Base-by-base conservation (phyloP, 2,329 filamentous ascomycete species). In the Talaromyces sp. region DNA sequence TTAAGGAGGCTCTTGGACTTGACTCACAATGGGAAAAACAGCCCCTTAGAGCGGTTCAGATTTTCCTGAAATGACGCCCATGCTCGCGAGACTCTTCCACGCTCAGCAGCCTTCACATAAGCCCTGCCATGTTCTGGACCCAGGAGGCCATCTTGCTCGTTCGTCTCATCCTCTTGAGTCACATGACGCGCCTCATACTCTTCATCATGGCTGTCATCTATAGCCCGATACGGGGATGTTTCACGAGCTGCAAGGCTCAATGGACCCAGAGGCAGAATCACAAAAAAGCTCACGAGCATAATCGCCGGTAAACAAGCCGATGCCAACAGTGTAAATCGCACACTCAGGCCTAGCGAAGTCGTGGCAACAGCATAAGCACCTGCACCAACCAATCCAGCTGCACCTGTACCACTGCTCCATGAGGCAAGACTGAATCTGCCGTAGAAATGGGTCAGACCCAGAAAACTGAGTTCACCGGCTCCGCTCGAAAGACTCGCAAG, bases 331-430 rank as follows among this genome's bases (percentile, higher is more conserved):
- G 90, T 96, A 27, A 84, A 84, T 70, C 85, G 86, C 50, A 97
- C 91, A 61, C 85, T 87, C 68, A 97, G 85, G 0, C 88, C 87
- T 64, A 96, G 81, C 73, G 89, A 90, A 37, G 91, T 93, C 1
- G 94, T 98, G 66, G 95, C 84, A 57, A 94, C 74, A 8, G 96
- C 91, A 78, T 98, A 99, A 15, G 94, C 83, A 0, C 93, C 93
- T 0, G 94, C 92, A 5, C 95, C 95, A 0, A 94, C 83, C 65
- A 99, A 77, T 0, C 94, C 94, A 0, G 94, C 94, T 0, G 90
- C 94, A 1, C 94, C 94, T 0, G 94, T 97, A 0, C 94, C 94
- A 68, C 90, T 94, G 0, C 92, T 91, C 95, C 95, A 99, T 41
- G 92, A 89, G 0, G 93, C 93, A 19, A 98, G 84, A 70, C 92